Conservation (phyloP, 176 grass and related monocot species). For the Sorghum bicolor region DNA sequence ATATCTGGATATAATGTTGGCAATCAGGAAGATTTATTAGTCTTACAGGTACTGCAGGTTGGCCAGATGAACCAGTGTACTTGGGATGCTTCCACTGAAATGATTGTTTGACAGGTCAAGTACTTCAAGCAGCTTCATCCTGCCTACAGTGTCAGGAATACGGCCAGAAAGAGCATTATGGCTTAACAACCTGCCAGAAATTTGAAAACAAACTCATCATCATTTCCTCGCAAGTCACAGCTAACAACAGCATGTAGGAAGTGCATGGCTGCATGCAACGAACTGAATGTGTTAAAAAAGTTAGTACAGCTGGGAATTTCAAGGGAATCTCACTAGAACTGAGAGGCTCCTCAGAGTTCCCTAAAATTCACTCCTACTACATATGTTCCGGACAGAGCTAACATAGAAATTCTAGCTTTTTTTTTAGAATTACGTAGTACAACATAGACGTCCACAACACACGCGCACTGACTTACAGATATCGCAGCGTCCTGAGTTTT, state of each 20-base stretch:
- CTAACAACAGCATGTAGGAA: not conserved
- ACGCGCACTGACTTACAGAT: slow-evolving; percentile 70
- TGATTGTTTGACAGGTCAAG: slow-evolving; percentile 74
- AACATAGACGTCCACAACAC: too few relatives aligned
- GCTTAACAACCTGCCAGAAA: slow-evolving; percentile 50
- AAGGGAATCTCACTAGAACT: too few relatives aligned
- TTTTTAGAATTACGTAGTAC: too few relatives aligned
- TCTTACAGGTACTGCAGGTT: slow-evolving; percentile 63
- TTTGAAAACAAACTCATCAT: not conserved
- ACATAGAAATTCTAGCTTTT: not conserved
- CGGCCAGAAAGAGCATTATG: slow-evolving; percentile 66
- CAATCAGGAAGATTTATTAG: not conserved
- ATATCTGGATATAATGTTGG: not conserved
- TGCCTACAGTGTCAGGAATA: slow-evolving; percentile 58
- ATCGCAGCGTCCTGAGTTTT: slow-evolving; percentile 44
- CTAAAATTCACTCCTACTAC: not conserved
- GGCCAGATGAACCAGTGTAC: slow-evolving; percentile 32
- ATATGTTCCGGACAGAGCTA: not conserved
- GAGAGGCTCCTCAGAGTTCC: not conserved
- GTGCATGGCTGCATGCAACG: not conserved
- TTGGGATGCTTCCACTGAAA: slow-evolving; percentile 64
- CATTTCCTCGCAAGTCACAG: not conserved
- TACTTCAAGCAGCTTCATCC: slow-evolving; percentile 42
- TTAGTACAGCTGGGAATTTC: not conserved
- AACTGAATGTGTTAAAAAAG: not conserved